A percentile compares a stretch with the other conserved stretches of the same genome.
These are phyloP conservation scores for Elsinoe perseae DNA, from an alignment of 2,329 filamentous ascomycete species.

Conservation along the genomic window DNA sequence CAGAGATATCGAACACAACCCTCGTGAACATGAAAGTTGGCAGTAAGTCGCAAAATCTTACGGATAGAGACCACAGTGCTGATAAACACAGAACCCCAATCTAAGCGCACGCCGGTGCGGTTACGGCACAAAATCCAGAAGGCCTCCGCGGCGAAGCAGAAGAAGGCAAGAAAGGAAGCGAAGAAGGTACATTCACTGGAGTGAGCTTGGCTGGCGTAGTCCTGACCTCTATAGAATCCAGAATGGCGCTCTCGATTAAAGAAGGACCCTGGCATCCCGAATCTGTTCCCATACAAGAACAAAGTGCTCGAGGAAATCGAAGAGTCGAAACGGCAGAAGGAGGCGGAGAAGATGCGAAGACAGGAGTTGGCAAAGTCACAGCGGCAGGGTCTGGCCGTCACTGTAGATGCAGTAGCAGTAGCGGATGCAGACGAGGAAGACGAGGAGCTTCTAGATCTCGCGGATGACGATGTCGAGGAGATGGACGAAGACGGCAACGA, in stretches of 20 bases:
- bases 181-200: conserved; percentile 59
- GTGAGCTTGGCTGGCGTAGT: background rate
- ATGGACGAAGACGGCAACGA: conserved; percentile 53
- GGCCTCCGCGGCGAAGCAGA: conserved; percentile 79
- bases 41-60: background rate
- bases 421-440: conserved; percentile 48
- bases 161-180: conserved; percentile 76
- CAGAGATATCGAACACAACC: background rate
- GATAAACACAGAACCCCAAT: conserved; percentile 60
- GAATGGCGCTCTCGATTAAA: conserved; percentile 93
- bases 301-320: conserved; percentile 91
- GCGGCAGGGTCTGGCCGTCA: conserved; percentile 30
- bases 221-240: conserved; percentile 58
- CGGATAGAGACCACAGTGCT: background rate
- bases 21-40: conserved; percentile 11
- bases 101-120: conserved; percentile 83
- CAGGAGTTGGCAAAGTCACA: conserved; percentile 58
- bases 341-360: conserved; percentile 64
- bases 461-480: conserved; percentile 23
- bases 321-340: conserved; percentile 71
- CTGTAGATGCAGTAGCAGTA: conserved; percentile 32
- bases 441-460: conserved; percentile 37
- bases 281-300: conserved; percentile 96
- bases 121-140: conserved; percentile 96
- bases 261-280: conserved; percentile 97